Conservation (phyloP, 305 asterid genomes). For the Fraxinus sp. region DNA sequence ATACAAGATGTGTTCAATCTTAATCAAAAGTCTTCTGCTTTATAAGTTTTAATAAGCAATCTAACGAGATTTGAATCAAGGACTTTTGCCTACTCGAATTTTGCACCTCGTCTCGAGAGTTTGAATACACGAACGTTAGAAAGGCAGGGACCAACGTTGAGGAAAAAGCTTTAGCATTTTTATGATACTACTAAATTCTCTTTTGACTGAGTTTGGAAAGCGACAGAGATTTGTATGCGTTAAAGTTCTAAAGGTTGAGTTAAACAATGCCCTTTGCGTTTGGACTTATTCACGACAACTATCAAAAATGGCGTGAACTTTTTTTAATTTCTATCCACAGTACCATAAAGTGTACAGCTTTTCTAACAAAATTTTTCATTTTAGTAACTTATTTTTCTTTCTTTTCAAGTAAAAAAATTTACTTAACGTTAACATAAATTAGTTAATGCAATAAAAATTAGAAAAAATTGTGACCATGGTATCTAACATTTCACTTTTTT, state of each 20-base stretch:
- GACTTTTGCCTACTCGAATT: not conserved
- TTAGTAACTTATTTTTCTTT: not conserved
- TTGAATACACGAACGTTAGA: not conserved
- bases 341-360: not conserved
- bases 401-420: not conserved
- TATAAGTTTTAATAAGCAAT: not conserved
- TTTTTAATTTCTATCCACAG: slow-evolving; percentile 5
- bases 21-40: not conserved
- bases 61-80: not conserved
- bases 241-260: slow-evolving; percentile 44
- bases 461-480: too few species aligned
- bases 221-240: slow-evolving; percentile 57
- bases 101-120: not conserved
- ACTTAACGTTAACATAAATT: not conserved
- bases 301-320: slow-evolving; percentile 32
- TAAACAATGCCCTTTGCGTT: slow-evolving; percentile 22
- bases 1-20: not conserved
- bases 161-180: slow-evolving; percentile 50
- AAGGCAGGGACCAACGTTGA: slow-evolving; percentile 51
- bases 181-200: slow-evolving; percentile 71
- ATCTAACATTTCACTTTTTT: too few species aligned
- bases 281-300: slow-evolving; percentile 29
- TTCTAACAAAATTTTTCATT: not conserved
- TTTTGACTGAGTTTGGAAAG: slow-evolving; percentile 70
- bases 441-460: too few species aligned